A percentile compares a stretch with the other conserved stretches of the same genome.
Evolutionary conservation across 208 protist species (phyloP).

Genomic region (Leishmania braziliensis): DNA sequence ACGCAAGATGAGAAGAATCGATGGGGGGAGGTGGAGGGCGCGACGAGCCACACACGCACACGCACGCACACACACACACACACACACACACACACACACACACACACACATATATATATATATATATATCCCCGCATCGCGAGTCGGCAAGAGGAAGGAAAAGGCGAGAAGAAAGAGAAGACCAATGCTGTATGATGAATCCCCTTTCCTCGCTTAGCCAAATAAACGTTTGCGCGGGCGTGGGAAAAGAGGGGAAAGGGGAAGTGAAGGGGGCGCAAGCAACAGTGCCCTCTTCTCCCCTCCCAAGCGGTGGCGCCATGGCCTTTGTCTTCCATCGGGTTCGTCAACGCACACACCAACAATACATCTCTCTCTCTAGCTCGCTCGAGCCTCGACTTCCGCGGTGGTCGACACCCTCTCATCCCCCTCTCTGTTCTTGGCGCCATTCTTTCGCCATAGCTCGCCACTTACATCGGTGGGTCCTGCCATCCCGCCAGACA

Average conservation of each 20-base stretch:
- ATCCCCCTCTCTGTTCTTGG: not conserved
- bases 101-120: not conserved
- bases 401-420: no score
- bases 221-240: not conserved
- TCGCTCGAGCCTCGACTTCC: no score
- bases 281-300: not conserved
- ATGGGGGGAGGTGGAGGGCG: not conserved
- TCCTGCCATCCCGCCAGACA: no score
- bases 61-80: conserved; percentile 14
- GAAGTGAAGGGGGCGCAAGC: not conserved
- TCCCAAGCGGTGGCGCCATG: not conserved
- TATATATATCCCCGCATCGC: not conserved
- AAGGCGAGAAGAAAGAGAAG: not conserved
- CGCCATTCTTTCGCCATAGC: no score
- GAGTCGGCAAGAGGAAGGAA: conserved; percentile 12
- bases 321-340: not conserved
- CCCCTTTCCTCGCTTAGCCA: not conserved
- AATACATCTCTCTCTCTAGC: not conserved
- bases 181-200: not conserved
- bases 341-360: not conserved
- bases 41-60: conserved; percentile 4
- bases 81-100: conserved; percentile 1
- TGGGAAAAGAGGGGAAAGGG: not conserved
- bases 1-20: not conserved
- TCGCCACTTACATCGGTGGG: no score